Evolutionary conservation across 2,329 filamentous ascomycete species (phyloP).

Genomic region (Massarina eburnea): DNA sequence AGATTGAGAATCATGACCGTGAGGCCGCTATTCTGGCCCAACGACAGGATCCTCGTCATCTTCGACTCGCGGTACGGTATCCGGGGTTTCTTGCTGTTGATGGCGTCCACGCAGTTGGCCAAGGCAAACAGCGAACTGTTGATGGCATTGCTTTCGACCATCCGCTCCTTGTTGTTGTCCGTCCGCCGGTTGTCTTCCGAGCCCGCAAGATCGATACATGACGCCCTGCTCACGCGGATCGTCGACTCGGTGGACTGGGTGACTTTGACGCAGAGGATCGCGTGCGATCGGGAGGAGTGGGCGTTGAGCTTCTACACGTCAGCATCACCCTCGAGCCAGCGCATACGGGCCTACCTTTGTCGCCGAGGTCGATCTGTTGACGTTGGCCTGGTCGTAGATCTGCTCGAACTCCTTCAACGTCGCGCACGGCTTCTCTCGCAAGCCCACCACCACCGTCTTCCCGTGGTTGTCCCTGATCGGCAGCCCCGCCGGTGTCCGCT

Average conservation of each 20-base stretch:
- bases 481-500: constrained; percentile 77
- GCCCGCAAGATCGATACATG: constrained; percentile 90
- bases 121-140: constrained; percentile 96
- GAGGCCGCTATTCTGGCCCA: constrained; percentile 93
- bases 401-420: constrained; percentile 88
- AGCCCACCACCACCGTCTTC: constrained; percentile 82
- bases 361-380: constrained; percentile 83
- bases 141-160: constrained; percentile 95
- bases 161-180: constrained; percentile 86
- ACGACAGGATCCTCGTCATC: constrained; percentile 90
- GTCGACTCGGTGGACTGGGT: constrained; percentile 71
- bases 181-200: constrained; percentile 95
- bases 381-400: constrained; percentile 88
- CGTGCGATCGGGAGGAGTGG: constrained; percentile 86
- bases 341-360: constrained; percentile 63
- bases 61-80: constrained; percentile 95
- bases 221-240: constrained; percentile 76
- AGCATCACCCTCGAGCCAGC: constrained; percentile 4
- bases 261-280: constrained; percentile 87
- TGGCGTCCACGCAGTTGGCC: constrained; percentile 93
- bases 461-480: constrained; percentile 83
- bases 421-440: constrained; percentile 79
- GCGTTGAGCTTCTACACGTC: constrained; percentile 66
- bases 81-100: constrained; percentile 71
- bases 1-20: constrained; percentile 97